Conservation (phyloP, 352 stramenopile species). For the Globisporangium spiculum region DNA sequence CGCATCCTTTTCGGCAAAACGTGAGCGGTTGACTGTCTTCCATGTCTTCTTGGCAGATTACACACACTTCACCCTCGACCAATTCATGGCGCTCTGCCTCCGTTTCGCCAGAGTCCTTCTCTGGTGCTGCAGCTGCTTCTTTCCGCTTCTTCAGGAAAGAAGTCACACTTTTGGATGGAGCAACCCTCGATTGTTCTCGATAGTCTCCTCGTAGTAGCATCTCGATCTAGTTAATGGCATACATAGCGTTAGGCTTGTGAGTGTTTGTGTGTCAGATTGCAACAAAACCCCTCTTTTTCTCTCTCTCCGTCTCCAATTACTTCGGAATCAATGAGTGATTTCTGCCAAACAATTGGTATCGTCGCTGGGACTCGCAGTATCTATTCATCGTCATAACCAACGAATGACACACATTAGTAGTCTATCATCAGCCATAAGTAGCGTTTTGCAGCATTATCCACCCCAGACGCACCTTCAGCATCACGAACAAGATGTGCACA, state of each 20-base stretch:
- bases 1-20: constrained; percentile 73
- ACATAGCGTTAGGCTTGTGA: not conserved
- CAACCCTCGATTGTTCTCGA: constrained; percentile 29
- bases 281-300: too few relatives aligned
- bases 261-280: not conserved
- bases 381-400: constrained; percentile 14
- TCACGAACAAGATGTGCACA: constrained; percentile 83
- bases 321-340: constrained; percentile 83
- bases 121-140: constrained; percentile 14
- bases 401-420: not conserved
- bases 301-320: constrained; percentile 14
- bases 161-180: constrained; percentile 17
- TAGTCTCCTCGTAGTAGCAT: constrained; percentile 65
- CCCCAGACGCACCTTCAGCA: constrained; percentile 58
- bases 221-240: constrained; percentile 39
- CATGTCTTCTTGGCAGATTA: constrained; percentile 87
- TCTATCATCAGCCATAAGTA: not conserved
- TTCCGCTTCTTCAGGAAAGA: constrained; percentile 48
- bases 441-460: not conserved
- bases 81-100: constrained; percentile 55
- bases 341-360: constrained; percentile 78
- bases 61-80: constrained; percentile 74
- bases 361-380: constrained; percentile 66
- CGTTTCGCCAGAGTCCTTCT: constrained; percentile 22
- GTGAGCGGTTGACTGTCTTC: constrained; percentile 52